Evolutionary conservation across 139 green algal genomes (phyloP), one percentile per base, ranked within the genome.

Genomic region (Coccomyxa sp.): DNA sequence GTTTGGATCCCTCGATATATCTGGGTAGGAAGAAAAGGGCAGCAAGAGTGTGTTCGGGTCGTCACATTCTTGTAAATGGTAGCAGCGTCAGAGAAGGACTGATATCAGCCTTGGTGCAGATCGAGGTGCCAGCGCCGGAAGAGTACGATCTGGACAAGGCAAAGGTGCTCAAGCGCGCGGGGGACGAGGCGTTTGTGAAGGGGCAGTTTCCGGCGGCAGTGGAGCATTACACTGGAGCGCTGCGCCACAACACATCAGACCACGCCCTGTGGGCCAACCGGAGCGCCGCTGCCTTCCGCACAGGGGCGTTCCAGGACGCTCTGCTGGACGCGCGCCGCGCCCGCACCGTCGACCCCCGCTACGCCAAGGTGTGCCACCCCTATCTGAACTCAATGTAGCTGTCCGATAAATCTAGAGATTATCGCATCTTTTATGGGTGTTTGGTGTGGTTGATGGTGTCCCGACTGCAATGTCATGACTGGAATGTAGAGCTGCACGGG

Each of bases 241-340:
- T 89, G 31, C 25, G 30, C 27, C 85, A 89, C 58, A 76, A 81
- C 75, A 86, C 84, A 38, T 23, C n/a, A 51, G 68, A 82, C 59
- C 80, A 78, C n/a, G 9, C 80, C 27, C 60, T 90, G 67, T 92
- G 88, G 88, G 86, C 84, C 77, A 90, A 92, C 51, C 83, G 88
- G 14, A 81, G 82, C 58, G 88, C 87, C 14, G 85, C 85, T 58
- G 58, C 57, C 68, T 79, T 92, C n/a, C 58, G 80, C 27, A 28
- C 85, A 71, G 81, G 79, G 14, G 32, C 81, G 13, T 15, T 17
- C 4, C 67, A 86, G 21, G 68, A 80, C 63, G 88, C 88, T 45
- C 80, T 90, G 59, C 38, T 85, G 77, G 88, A 90, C 57, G 88
- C 88, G 21, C 81, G 84, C 16, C 31, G 81, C 14, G 81, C 88